Base-by-base conservation (phyloP, 2,329 filamentous ascomycete genomes). In the Claviceps citrina region DNA sequence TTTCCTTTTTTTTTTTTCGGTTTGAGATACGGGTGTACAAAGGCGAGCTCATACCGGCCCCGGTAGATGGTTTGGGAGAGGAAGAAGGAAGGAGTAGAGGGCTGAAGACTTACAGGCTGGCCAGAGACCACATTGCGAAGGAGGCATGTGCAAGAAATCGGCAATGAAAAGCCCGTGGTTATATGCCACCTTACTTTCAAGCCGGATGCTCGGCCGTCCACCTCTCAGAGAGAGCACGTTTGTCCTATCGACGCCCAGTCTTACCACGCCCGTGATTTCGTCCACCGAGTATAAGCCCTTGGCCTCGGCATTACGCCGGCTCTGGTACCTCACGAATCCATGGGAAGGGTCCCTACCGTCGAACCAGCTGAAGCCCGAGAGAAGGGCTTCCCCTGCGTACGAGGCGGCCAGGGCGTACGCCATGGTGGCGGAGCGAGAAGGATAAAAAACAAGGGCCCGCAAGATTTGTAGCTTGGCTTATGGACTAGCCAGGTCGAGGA, bases 121-220 rank as follows among this genome's bases (percentile, higher is more conserved):
- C 81, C 81, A 85, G 18, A 74, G 68, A 18, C 81, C 82, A 47
- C 82, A 86, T 38, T 73, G 64, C 2, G 76, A 75, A 2, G 67
- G 68, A 3, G 82, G 80, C 78, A 86, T 85, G 49, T 86, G 81
- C 15, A 66, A 65, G 38, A 85, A 70, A 54, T 86, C 81, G 18
- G 80, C 66, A 37, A 86, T 76, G 49, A 85, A 75, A 8, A 85
- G 68, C 1, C 78, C 81, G 47, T 77, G 67, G 24, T 67, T 72
- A 55, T 76, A 86, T 4, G 64, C 57, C 37, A 71, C 65, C 39
- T 73, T 78, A 57, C 77, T 82, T 32, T 75, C 72, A 10, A 86
- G 57, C 13, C 81, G 71, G 30, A 86, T 70, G 46, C 77, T 83
- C 8, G 67, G 64, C 15, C 70, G 57, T n/a, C 68, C 70, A 40